These are phyloP conservation scores for Starmerella sp. DNA, from an alignment of 805 yeast genomes.

Conservation along the genomic window DNA sequence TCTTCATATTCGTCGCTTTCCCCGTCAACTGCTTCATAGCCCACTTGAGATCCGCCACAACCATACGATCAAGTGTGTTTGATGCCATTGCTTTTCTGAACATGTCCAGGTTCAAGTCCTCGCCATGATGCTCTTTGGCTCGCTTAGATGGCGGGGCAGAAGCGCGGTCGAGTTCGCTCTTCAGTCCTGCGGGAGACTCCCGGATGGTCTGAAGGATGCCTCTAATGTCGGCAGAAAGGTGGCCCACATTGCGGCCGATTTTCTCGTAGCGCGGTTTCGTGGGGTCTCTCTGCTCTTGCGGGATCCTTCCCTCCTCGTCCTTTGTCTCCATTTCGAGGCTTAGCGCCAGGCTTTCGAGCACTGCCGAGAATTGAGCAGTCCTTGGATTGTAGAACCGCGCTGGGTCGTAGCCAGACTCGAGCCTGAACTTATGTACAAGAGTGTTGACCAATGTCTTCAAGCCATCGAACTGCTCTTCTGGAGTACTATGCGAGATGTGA, in stretches of 20 bases:
- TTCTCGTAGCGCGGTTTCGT: slow-evolving; percentile 13
- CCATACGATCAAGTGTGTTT: background rate
- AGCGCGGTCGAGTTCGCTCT: background rate
- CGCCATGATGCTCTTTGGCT: background rate
- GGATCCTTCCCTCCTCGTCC: background rate
- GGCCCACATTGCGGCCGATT: slow-evolving; percentile 3
- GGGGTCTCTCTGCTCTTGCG: slow-evolving; percentile 5
- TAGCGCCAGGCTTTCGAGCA: slow-evolving; percentile 34
- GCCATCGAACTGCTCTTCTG: slow-evolving; percentile 21
- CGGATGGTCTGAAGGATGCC: background rate
- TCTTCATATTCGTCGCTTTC: background rate
- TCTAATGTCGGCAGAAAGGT: background rate
- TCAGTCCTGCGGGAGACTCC: background rate
- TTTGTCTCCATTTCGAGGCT: slow-evolving; percentile 5
- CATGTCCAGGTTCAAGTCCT: background rate
- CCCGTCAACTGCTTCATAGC: slow-evolving; percentile 1
- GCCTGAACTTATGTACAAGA: slow-evolving; percentile 34
- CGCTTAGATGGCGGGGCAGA: background rate
- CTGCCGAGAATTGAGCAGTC: slow-evolving; percentile 43
- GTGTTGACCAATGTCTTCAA: slow-evolving; percentile 24
- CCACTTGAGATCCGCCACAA: slow-evolving; percentile 2
- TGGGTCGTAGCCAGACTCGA: slow-evolving; percentile 45
- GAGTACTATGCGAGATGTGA: slow-evolving; percentile 13
- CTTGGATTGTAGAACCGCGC: slow-evolving; percentile 32
- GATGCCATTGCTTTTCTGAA: background rate